These are phyloP conservation scores for Paramecium pentaurelia DNA, from an alignment of 73 alveolate genomes.

Conservation along the genomic window DNA sequence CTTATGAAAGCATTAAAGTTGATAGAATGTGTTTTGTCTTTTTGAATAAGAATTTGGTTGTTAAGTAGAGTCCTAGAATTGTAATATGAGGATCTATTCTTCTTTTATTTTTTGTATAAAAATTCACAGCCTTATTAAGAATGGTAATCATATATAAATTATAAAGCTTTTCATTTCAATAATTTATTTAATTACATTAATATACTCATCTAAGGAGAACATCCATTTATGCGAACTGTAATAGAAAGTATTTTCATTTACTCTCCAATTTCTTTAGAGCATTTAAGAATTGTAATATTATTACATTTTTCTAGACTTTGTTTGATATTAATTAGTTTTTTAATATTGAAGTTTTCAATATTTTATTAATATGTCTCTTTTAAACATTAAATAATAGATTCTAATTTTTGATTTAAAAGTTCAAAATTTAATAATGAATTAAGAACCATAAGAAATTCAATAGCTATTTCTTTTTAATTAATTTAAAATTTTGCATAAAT, in stretches of 20 bases:
- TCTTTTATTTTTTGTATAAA: background rate
- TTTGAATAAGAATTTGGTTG: background rate
- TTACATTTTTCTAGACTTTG: constrained; percentile 1
- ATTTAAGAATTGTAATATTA: background rate
- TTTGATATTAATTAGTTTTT: background rate
- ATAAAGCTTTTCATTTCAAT: background rate
- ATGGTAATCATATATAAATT: background rate
- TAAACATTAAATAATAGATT: background rate
- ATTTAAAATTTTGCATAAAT: background rate
- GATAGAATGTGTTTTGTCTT: background rate
- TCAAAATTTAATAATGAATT: background rate
- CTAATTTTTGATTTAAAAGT: background rate
- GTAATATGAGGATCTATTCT: background rate
- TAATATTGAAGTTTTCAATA: background rate
- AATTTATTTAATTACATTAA: background rate
- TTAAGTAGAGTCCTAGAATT: background rate
- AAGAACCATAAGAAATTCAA: background rate
- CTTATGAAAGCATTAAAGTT: background rate
- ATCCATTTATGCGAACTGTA: background rate
- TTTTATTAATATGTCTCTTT: background rate
- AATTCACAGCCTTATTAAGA: background rate
- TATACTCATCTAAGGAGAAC: background rate
- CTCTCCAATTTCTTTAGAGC: background rate
- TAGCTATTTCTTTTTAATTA: background rate
- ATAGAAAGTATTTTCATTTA: background rate